Conservation (phyloP, 2,329 filamentous ascomycete species). For the Trichothecium sympodiale region DNA sequence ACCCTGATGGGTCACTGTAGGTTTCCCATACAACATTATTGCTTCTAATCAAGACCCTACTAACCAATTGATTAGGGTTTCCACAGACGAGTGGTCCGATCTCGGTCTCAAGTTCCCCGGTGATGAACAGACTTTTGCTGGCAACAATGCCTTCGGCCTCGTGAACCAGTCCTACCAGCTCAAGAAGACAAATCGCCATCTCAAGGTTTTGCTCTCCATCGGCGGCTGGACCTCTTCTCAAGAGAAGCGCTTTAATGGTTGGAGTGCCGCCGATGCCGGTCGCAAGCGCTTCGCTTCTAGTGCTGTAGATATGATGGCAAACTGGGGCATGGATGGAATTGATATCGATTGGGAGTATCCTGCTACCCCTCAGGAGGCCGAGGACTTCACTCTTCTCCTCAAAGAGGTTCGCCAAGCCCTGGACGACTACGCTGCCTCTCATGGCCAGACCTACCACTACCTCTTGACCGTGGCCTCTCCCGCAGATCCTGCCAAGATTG, state of each 20-base stretch:
- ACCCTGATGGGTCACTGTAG: constrained; percentile 33
- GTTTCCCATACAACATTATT: constrained; percentile 10
- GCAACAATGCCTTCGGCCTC: constrained; percentile 59
- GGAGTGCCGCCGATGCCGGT: constrained; percentile 39
- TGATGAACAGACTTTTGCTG: neutral
- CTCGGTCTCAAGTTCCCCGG: neutral
- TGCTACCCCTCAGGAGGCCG: constrained; percentile 20
- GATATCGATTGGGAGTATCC: constrained; percentile 50
- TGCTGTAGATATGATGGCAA: constrained; percentile 57
- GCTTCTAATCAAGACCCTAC: neutral
- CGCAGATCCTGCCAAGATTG: constrained; percentile 35
- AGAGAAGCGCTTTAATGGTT: constrained; percentile 40
- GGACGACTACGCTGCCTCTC: constrained; percentile 30
- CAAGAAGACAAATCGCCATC: constrained; percentile 64
- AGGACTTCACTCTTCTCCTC: constrained; percentile 29
- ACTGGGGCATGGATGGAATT: constrained; percentile 50
- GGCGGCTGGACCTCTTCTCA: constrained; percentile 65
- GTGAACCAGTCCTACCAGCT: constrained; percentile 66
- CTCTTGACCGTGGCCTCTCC: constrained; percentile 39
- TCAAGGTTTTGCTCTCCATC: constrained; percentile 73
- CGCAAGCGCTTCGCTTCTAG: constrained; percentile 55
- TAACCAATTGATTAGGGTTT: neutral
- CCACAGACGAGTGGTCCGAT: constrained; percentile 1
- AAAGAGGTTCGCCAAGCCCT: constrained; percentile 29
- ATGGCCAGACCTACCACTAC: constrained; percentile 34